Evolutionary conservation across 2,329 filamentous ascomycete species (phyloP).

Genomic region (Botryosphaeria dothidea): DNA sequence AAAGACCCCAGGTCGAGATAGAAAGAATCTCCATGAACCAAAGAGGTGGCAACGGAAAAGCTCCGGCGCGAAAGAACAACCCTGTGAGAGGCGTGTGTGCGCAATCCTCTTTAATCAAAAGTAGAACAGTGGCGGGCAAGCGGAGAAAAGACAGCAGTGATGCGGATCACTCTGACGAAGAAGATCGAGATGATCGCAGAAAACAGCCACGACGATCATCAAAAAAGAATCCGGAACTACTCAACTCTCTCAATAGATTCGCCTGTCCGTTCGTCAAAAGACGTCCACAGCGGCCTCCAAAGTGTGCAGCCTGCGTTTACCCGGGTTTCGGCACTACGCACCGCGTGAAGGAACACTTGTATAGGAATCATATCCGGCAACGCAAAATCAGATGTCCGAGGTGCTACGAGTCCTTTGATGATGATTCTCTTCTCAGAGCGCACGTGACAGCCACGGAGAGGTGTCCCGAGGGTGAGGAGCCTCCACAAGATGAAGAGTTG

Average conservation of each 20-base stretch:
- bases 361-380: neutral
- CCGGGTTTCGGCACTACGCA: neutral
- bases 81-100: too few relatives aligned
- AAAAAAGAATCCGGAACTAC: neutral
- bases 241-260: neutral
- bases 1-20: too few relatives aligned
- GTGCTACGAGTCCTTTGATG: neutral
- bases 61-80: too few relatives aligned
- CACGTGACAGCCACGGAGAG: neutral
- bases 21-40: too few relatives aligned
- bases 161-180: too few relatives aligned
- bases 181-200: too few relatives aligned
- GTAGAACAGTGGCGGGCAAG: too few relatives aligned
- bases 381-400: neutral
- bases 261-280: neutral
- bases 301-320: neutral
- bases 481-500: neutral
- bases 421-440: neutral
- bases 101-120: too few relatives aligned
- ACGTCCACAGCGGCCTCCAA: neutral
- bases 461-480: neutral
- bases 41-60: too few relatives aligned
- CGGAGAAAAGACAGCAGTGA: too few relatives aligned
- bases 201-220: too few relatives aligned
- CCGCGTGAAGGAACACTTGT: neutral